Evolutionary conservation across 148 eudicot species (phyloP), one percentile per base, ranked within the genome.

Genomic region (Salicornia ramosissima): DNA sequence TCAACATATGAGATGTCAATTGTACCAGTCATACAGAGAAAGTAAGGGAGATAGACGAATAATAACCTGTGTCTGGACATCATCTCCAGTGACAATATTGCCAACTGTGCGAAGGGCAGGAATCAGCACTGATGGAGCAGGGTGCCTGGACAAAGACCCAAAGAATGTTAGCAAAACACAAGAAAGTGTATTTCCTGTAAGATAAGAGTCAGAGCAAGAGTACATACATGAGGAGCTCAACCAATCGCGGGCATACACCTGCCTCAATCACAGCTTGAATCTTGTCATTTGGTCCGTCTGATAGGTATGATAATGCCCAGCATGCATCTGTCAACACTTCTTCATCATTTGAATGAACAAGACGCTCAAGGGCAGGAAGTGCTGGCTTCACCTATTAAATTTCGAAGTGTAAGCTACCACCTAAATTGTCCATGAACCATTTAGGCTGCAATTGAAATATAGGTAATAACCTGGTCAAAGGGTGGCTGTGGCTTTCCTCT

Each of bases 201-300:
- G 12, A 56, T 36, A 30, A 9, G 5, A 36, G 40, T n/a, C 24
- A 45, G 42, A 70, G 39, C 45, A 21, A 55, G 31, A 29, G 28
- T 8, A 83, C 90, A 73, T 67, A 88, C 87, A 83, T 76, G 74
- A 90, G 89, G 67, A 90, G 93, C 78, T 88, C 90, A 75, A 90
- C 87, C 72, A 90, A 84, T 69, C 96, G 80, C 50, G 59, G 82
- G 74, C 96, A 86, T 52, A 90, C 90, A 71, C 85, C 84, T 29
- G 96, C 86, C 43, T 90, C 91, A 68, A 90, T 84, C 60, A 90
- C 96, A 74, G 93, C 87, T 82, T 90, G 96, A 73, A 90, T 90
- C 80, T 88, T 88, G 79, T 88, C 93, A 69, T 88, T 90, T 45
- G 96, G 84, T 55, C 96, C 96, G 79, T 88, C 93, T 60, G 96